Base-by-base conservation (phyloP, 179 eudicot genomes). In the Nepenthes alata region DNA sequence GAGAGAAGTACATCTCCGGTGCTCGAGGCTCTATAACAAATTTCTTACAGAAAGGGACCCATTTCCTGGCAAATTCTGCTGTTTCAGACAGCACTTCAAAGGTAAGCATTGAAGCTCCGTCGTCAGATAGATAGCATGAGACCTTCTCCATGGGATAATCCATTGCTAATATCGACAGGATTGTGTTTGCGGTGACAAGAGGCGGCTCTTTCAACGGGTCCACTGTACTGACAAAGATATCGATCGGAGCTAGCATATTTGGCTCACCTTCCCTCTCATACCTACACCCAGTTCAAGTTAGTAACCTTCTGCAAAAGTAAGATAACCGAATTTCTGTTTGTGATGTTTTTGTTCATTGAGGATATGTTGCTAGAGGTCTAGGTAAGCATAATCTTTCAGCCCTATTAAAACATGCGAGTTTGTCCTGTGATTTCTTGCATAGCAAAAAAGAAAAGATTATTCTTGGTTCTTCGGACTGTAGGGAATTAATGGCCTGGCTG, bases 41-140 rank as follows among this genome's bases (percentile, higher is more conserved):
- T 61, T 90, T 90, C 88, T 87, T 90, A 68, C 97, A 90, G 74
- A 90, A 91, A 12, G 97, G 97, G 8, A 88, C 97, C 97, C 97
- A 91, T 78, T 91, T 87, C 62, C 93, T 68, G 35, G 97, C 90
- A 70, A 90, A 90, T 62, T 90, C 97, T 38, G 97, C 93, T 2
- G 97, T 90, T 73, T 90, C 93, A 7, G 97, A 90, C 56, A 91
- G 85, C 10, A 94, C 79, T 76, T 91, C 97, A 61, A 91, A 91
- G 68, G 90, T 78, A 62, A 85, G 84, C 94, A 91, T 83, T 36
- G 95, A 82, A 73, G 97, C 97, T 59, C 97, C 97, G 66, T 91
- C 97, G 62, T 91, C 97, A 47, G 97, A 91, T 50, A 91, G 72
- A 72, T 91, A 91, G 86, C 97, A 91, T 12, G 97, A 85, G 67